A percentile compares a stretch with the other conserved stretches of the same genome.
phyloP scores from a whole-genome alignment of 2,329 filamentous ascomycete species.

The Colletotrichum eremochloae region DNA sequence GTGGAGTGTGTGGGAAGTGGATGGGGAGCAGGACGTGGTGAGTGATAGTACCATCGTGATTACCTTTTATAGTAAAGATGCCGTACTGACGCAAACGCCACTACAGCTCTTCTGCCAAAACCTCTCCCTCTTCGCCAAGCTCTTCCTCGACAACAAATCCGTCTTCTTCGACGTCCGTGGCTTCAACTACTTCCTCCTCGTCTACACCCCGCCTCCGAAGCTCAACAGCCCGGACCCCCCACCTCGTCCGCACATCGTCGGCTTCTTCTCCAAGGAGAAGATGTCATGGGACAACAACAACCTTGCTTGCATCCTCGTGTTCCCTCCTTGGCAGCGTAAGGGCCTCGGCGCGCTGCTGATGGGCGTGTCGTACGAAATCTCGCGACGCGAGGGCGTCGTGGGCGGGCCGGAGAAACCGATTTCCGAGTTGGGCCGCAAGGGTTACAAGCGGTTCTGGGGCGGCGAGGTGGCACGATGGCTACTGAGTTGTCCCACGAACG shows the following conservation, averaged over 20 bases:
- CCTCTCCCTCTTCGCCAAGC: slow-evolving; percentile 93
- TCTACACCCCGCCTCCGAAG: slow-evolving; percentile 72
- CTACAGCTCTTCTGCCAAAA: slow-evolving; percentile 89
- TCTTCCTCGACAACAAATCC: slow-evolving; percentile 98
- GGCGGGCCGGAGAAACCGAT: slow-evolving; percentile 96
- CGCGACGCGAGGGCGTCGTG: slow-evolving; percentile 82
- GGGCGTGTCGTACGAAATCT: slow-evolving; percentile 93
- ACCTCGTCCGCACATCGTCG: slow-evolving; percentile 73
- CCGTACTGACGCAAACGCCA: not conserved
- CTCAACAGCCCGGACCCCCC: slow-evolving; percentile 25
- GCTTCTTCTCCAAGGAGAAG: slow-evolving; percentile 99
- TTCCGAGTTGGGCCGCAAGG: slow-evolving; percentile 84
- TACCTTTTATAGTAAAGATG: slow-evolving; percentile 35
- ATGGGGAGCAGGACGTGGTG: slow-evolving; percentile 86
- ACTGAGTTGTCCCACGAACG: slow-evolving; percentile 49
- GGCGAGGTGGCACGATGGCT: slow-evolving; percentile 84
- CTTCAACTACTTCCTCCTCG: slow-evolving; percentile 94
- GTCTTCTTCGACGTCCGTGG: slow-evolving; percentile 97
- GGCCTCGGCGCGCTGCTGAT: slow-evolving; percentile 91
- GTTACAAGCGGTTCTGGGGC: slow-evolving; percentile 89
- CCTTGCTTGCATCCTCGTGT: slow-evolving; percentile 93
- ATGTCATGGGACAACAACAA: slow-evolving; percentile 99
- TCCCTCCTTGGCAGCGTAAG: slow-evolving; percentile 94
- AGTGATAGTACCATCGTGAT: slow-evolving; percentile 48
- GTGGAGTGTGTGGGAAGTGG: slow-evolving; percentile 92